Conservation (phyloP, 441 rosid genomes). For the Bocquillonia castaneifolia region DNA sequence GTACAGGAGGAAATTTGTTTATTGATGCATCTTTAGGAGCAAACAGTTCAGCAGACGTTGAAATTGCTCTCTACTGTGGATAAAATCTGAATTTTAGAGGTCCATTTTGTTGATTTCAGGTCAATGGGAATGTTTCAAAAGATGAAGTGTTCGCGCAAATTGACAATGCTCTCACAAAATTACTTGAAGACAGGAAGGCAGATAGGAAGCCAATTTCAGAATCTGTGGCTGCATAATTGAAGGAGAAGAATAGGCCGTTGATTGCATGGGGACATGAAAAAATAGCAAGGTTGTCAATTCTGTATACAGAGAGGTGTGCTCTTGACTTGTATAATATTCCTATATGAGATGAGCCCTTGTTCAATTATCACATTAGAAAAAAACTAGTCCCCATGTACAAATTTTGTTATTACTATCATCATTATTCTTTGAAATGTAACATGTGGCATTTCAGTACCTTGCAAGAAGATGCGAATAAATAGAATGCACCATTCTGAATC, state of each 20-base stretch:
- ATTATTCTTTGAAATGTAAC: constrained; percentile 16
- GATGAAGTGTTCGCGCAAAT: constrained; percentile 61
- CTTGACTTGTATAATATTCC: not conserved
- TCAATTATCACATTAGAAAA: not conserved
- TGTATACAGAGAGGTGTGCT: constrained; percentile 11
- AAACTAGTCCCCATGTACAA: not conserved
- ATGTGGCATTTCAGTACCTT: not conserved
- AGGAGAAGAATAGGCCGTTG: not conserved
- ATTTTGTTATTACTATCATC: not conserved
- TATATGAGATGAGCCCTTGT: not conserved
- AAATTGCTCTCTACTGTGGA: not conserved
- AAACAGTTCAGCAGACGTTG: not conserved
- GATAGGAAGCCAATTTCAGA: constrained; percentile 36
- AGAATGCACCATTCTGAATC: not conserved
- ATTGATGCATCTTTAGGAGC: not conserved
- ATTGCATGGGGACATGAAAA: not conserved
- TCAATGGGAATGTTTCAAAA: constrained; percentile 56
- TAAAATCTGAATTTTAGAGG: not conserved
- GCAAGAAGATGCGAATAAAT: not conserved
- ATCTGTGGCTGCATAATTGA: constrained; percentile 39
- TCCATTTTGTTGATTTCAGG: constrained; percentile 38
- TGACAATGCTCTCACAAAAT: constrained; percentile 43
- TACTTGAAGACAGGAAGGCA: constrained; percentile 41
- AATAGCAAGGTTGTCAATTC: constrained; percentile 4
- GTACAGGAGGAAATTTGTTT: not conserved